A percentile compares a stretch with the other conserved stretches of the same genome.
These are phyloP conservation scores for Metschnikowia borealis DNA, from an alignment of 805 yeast species.

Conservation along the genomic window DNA sequence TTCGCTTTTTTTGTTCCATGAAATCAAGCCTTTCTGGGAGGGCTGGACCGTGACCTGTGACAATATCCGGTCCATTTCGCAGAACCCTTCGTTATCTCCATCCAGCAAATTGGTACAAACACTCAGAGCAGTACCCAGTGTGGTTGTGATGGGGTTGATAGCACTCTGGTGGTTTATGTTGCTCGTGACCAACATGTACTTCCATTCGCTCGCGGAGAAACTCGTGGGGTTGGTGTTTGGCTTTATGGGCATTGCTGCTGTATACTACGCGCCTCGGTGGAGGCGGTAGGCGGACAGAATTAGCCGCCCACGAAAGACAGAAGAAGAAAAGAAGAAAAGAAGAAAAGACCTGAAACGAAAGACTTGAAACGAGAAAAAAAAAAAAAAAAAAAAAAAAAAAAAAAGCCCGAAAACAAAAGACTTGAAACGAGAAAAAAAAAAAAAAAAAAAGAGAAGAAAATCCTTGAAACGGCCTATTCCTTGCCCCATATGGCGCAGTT, in stretches of 20 bases:
- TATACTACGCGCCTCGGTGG: slow-evolving; percentile 41
- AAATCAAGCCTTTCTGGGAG: slow-evolving; percentile 43
- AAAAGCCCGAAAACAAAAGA: no score
- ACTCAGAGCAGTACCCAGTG: slow-evolving; percentile 18
- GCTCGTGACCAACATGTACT: slow-evolving; percentile 75
- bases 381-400: no score
- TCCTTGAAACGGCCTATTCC: no score
- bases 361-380: no score
- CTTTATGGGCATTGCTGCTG: slow-evolving; percentile 43
- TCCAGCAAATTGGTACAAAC: background rate
- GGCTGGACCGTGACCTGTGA: slow-evolving; percentile 18
- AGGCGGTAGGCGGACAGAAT: background rate
- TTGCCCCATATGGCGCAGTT: no score
- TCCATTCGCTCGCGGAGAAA: slow-evolving; percentile 79
- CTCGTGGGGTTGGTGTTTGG: slow-evolving; percentile 66
- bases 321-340: no score
- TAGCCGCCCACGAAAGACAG: no score
- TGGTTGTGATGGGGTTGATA: slow-evolving; percentile 24
- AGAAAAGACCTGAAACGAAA: no score
- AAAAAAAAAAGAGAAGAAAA: no score
- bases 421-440: no score
- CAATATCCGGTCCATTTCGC: background rate
- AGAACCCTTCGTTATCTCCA: background rate
- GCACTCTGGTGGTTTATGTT: slow-evolving; percentile 83
- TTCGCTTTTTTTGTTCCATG: slow-evolving; percentile 62